Percentiles rank a stretch among this genome's conserved stretches.
Evolutionary conservation across 2,329 filamentous ascomycete species (phyloP).

Genomic region (Trichocomaceae sp.): DNA sequence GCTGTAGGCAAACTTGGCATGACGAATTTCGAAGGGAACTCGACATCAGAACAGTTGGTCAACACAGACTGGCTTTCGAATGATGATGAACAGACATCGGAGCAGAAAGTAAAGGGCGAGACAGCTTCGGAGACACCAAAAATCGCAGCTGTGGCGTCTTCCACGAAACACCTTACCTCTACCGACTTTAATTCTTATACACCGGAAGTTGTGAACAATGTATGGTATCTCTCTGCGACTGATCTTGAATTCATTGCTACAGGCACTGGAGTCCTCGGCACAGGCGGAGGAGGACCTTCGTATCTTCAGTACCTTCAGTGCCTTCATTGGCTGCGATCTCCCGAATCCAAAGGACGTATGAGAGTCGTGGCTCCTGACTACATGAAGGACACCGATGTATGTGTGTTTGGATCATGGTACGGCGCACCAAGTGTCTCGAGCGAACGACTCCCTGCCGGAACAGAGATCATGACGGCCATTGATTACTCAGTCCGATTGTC

Average conservation of each 20-base stretch:
- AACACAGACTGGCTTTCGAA: slow-evolving; percentile 1
- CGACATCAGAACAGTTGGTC: background rate
- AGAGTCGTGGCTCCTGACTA: slow-evolving; percentile 9
- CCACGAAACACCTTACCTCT: slow-evolving; percentile 18
- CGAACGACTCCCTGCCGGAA: slow-evolving; percentile 23
- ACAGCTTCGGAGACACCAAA: background rate
- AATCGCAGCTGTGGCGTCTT: slow-evolving; percentile 1
- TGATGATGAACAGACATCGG: background rate
- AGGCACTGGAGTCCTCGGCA: slow-evolving; percentile 34
- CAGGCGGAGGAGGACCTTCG: slow-evolving; percentile 37
- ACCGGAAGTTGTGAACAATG: slow-evolving; percentile 24
- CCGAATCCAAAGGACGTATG: slow-evolving; percentile 20
- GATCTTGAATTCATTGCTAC: slow-evolving; percentile 35
- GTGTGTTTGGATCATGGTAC: slow-evolving; percentile 41
- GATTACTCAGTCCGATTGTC: slow-evolving; percentile 29
- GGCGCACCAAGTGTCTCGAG: slow-evolving; percentile 29
- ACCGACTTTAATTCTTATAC: slow-evolving; percentile 27
- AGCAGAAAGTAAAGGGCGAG: background rate
- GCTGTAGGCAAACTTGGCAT: slow-evolving; percentile 34
- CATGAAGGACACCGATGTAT: slow-evolving; percentile 32
- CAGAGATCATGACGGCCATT: slow-evolving; percentile 22
- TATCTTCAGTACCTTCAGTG: slow-evolving; percentile 44
- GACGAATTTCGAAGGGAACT: background rate
- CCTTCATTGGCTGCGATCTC: slow-evolving; percentile 32
- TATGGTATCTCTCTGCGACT: slow-evolving; percentile 33